Percentiles rank a stretch among this genome's conserved stretches.
phyloP scores from a whole-genome alignment of 2,329 filamentous ascomycete genomes.

The Xylariomycetidae sp. region DNA sequence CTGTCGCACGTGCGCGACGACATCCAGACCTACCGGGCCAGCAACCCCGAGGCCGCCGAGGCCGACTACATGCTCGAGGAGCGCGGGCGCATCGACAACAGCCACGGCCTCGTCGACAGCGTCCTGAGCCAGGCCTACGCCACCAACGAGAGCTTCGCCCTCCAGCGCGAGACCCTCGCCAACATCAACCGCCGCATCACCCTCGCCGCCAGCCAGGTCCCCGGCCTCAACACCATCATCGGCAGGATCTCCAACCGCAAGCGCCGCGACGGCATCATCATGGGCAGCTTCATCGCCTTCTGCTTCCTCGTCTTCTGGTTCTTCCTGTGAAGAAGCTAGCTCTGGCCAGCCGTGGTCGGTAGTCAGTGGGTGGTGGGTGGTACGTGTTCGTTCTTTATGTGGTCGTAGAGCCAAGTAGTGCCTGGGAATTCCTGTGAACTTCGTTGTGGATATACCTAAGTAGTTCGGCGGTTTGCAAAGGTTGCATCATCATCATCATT shows the following conservation, averaged over 20 bases:
- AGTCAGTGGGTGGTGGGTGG: no score
- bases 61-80: constrained; percentile 98
- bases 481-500: no score
- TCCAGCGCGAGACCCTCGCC: constrained; percentile 82
- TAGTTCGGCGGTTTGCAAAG: no score
- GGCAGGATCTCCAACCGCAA: constrained; percentile 91
- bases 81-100: constrained; percentile 78
- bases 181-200: constrained; percentile 91
- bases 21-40: constrained; percentile 81
- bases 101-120: constrained; percentile 81
- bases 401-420: no score
- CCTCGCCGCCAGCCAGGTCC: constrained; percentile 82
- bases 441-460: no score
- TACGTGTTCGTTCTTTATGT: no score
- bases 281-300: constrained; percentile 85
- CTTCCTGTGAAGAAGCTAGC: constrained; percentile 60
- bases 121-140: constrained; percentile 95
- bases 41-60: constrained; percentile 77
- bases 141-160: constrained; percentile 83
- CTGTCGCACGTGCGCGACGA: constrained; percentile 87
- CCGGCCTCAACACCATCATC: constrained; percentile 89
- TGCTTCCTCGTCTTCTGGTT: constrained; percentile 86
- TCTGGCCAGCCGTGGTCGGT: no score
- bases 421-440: no score
- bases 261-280: constrained; percentile 88